Conservation (phyloP, 495 filamentous ascomycete genomes). For the Hypomontagnella submonticulosa region DNA sequence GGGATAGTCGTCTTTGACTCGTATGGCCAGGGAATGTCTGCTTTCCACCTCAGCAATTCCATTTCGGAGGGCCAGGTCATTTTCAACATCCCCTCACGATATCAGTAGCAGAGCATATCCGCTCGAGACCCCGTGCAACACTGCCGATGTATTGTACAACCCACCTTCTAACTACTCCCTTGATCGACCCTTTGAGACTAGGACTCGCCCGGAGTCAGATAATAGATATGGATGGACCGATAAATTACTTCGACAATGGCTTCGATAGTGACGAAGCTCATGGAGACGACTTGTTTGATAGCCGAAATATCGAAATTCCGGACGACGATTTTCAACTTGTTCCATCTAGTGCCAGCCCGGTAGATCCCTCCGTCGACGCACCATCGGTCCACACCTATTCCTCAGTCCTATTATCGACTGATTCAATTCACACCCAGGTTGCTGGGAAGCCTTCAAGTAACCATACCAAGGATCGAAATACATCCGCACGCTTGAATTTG, state of each 20-base stretch:
- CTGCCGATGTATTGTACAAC: conserved; percentile 25
- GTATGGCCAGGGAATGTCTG: not conserved
- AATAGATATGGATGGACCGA: conserved; percentile 37
- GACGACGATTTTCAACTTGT: conserved; percentile 14
- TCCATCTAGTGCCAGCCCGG: conserved; percentile 5
- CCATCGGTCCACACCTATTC: conserved; percentile 2
- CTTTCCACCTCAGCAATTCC: not conserved
- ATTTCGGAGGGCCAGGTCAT: conserved; percentile 2
- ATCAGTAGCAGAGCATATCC: conserved; percentile 1
- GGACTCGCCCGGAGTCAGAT: conserved; percentile 4
- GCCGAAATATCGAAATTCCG: conserved; percentile 19
- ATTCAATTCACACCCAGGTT: not conserved
- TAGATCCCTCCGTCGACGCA: conserved; percentile 22
- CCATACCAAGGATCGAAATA: conserved; percentile 2
- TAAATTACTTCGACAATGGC: conserved; percentile 24
- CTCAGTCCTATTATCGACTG: conserved; percentile 4
- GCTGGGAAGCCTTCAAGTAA: conserved; percentile 7
- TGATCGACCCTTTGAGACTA: conserved; percentile 6
- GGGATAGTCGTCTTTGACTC: conserved; percentile 3
- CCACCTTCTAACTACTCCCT: not conserved
- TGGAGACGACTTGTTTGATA: conserved; percentile 24
- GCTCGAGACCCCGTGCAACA: not conserved
- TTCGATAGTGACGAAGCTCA: conserved; percentile 31
- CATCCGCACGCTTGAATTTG: conserved; percentile 18
- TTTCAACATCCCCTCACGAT: conserved; percentile 1